Evolutionary conservation across 805 yeast genomes (phyloP).

Genomic region (Sugiyamaella qingdaonensis): DNA sequence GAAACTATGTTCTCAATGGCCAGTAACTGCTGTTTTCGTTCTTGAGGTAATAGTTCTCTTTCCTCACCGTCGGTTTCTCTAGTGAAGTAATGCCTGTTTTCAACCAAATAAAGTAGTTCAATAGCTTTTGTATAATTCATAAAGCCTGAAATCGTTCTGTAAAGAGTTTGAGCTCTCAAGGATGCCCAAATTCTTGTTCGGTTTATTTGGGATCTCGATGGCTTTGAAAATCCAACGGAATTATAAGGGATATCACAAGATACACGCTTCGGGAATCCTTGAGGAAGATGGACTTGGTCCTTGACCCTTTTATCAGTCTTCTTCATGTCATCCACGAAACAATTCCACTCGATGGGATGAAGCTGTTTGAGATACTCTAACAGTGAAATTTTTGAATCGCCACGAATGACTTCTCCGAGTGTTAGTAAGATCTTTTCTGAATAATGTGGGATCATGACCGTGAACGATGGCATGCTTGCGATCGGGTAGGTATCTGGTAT

Average conservation of each 20-base stretch:
- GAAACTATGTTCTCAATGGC: slow-evolving; percentile 57
- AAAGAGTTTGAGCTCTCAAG: slow-evolving; percentile 74
- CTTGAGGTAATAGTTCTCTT: not conserved
- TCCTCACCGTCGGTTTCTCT: not conserved
- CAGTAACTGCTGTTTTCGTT: not conserved
- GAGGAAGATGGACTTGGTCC: slow-evolving; percentile 15
- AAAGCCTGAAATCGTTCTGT: slow-evolving; percentile 79
- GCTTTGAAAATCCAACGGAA: slow-evolving; percentile 66
- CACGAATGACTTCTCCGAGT: slow-evolving; percentile 71
- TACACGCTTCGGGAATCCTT: not conserved
- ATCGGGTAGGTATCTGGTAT: slow-evolving; percentile 69
- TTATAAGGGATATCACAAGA: slow-evolving; percentile 59
- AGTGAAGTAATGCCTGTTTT: slow-evolving; percentile 29
- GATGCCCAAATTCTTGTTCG: slow-evolving; percentile 89
- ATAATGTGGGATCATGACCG: slow-evolving; percentile 84
- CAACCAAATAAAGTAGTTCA: slow-evolving; percentile 62
- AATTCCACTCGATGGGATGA: slow-evolving; percentile 73
- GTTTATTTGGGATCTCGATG: slow-evolving; percentile 57
- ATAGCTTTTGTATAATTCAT: slow-evolving; percentile 74
- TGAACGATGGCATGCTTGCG: slow-evolving; percentile 70
- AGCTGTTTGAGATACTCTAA: slow-evolving; percentile 73
- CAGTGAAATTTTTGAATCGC: slow-evolving; percentile 61
- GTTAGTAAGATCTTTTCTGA: slow-evolving; percentile 75
- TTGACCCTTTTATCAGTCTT: not conserved
- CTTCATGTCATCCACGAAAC: slow-evolving; percentile 47